A percentile compares a stretch with the other conserved stretches of the same genome.
Conservation (phyloP, 2,329 filamentous ascomycete genomes). For the Aspergillus vadensis region DNA sequence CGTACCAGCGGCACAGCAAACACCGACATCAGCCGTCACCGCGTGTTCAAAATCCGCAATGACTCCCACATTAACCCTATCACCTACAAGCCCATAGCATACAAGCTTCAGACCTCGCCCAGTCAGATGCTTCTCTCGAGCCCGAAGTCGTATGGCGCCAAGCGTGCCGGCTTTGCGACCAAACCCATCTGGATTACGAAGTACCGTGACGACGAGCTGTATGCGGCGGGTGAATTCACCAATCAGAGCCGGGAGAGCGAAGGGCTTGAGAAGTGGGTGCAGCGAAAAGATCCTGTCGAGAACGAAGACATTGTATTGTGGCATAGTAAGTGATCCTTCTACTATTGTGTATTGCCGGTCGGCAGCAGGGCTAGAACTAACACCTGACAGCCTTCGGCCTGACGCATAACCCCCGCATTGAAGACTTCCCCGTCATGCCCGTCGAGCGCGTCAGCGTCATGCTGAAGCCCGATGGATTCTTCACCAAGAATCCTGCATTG, state of each 20-base stretch:
- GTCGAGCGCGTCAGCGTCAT: slow-evolving; percentile 55
- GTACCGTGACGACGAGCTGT: slow-evolving; percentile 56
- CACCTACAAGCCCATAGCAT: slow-evolving; percentile 50
- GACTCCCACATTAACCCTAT: slow-evolving; percentile 48
- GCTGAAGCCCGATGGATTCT: slow-evolving; percentile 55
- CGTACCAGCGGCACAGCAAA: slow-evolving; percentile 54
- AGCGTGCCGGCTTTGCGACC: slow-evolving; percentile 55
- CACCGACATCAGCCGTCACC: slow-evolving; percentile 52
- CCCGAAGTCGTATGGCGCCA: slow-evolving; percentile 46
- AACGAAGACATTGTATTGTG: slow-evolving; percentile 48
- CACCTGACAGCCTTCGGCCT: slow-evolving; percentile 49
- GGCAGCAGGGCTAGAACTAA: background rate
- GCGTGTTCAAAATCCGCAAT: slow-evolving; percentile 58
- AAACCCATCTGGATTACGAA: slow-evolving; percentile 59
- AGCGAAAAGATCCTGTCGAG: slow-evolving; percentile 51
- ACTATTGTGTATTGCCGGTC: background rate
- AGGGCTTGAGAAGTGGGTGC: slow-evolving; percentile 56
- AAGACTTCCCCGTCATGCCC: slow-evolving; percentile 70
- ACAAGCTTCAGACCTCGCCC: slow-evolving; percentile 52
- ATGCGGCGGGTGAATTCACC: slow-evolving; percentile 55
- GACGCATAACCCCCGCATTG: slow-evolving; percentile 64
- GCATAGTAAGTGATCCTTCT: slow-evolving; percentile 35
- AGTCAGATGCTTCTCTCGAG: slow-evolving; percentile 55
- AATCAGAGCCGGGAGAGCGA: slow-evolving; percentile 56
- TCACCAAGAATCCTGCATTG: slow-evolving; percentile 52